These are phyloP conservation scores for Golubevia pallescens DNA, from an alignment of 1,284 basidiomycete genomes.

Conservation along the genomic window DNA sequence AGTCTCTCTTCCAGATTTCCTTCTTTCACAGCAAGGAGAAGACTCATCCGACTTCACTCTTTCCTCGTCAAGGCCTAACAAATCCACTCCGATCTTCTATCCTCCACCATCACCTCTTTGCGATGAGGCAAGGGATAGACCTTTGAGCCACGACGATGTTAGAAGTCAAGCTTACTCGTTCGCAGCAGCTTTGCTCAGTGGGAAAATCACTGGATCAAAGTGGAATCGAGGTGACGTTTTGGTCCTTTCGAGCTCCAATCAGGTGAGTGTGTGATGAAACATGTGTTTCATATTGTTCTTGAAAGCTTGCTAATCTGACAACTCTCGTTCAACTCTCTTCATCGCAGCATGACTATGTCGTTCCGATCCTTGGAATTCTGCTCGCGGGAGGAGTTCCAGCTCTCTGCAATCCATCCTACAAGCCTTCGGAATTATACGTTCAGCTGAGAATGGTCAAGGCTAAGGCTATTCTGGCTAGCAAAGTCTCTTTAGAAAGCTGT, in stretches of 20 bases:
- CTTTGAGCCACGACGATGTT: constrained; percentile 32
- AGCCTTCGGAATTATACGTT: constrained; percentile 39
- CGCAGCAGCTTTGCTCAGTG: constrained; percentile 29
- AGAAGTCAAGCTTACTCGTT: constrained; percentile 36
- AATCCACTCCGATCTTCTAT: constrained; percentile 21
- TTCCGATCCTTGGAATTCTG: constrained; percentile 44
- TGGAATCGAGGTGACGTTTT: constrained; percentile 47
- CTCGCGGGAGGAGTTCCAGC: constrained; percentile 48
- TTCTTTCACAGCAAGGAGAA: too few relatives aligned
- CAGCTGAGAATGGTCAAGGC: constrained; percentile 47
- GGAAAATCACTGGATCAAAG: constrained; percentile 19
- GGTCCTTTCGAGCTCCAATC: constrained; percentile 41
- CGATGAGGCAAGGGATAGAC: constrained; percentile 24
- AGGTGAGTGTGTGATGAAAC: too few relatives aligned
- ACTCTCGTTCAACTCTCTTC: too few relatives aligned
- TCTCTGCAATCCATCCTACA: constrained; percentile 60
- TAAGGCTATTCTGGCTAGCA: constrained; percentile 34
- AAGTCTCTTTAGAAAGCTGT: constrained; percentile 18
- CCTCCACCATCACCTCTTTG: constrained; percentile 24
- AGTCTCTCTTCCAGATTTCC: too few relatives aligned
- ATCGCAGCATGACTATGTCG: constrained; percentile 42
- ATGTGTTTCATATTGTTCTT: too few relatives aligned
- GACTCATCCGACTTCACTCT: too few relatives aligned
- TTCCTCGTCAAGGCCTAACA: too few relatives aligned
- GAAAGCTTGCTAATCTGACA: too few relatives aligned